phyloP scores from a whole-genome alignment of 2,329 filamentous ascomycete genomes.

The Stachybotrys chlorohalonatus region DNA sequence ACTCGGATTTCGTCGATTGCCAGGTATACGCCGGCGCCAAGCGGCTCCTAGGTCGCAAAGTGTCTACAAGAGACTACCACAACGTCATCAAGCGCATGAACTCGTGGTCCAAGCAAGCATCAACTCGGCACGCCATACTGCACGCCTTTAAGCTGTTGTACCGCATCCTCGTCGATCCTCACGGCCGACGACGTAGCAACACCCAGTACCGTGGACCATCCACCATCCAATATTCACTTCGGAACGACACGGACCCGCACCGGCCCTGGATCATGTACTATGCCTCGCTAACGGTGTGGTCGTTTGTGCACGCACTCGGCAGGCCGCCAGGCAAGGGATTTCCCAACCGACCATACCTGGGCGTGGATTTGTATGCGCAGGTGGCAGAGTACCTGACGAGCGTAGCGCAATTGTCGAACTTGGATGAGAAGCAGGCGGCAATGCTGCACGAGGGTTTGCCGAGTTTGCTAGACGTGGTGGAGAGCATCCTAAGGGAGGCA shows the following conservation, averaged over 20 bases:
- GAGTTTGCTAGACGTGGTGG: conserved; percentile 34
- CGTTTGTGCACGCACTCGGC: conserved; percentile 72
- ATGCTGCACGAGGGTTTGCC: conserved; percentile 51
- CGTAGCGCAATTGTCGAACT: conserved; percentile 59
- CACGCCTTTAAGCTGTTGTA: conserved; percentile 76
- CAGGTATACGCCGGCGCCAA: conserved; percentile 80
- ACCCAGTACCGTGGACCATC: conserved; percentile 20
- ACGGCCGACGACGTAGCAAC: conserved; percentile 15
- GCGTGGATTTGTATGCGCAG: conserved; percentile 21
- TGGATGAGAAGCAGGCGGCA: conserved; percentile 58
- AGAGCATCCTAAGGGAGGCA: conserved; percentile 31
- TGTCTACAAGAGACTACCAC: conserved; percentile 65
- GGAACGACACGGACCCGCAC: conserved; percentile 73
- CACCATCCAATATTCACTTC: conserved; percentile 55
- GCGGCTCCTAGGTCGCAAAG: conserved; percentile 66
- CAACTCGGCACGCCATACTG: conserved; percentile 73
- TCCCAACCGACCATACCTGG: conserved; percentile 37
- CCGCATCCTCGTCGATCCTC: conserved; percentile 58
- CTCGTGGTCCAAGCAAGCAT: conserved; percentile 64
- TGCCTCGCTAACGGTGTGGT: conserved; percentile 77
- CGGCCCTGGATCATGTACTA: conserved; percentile 89
- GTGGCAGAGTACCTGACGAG: conserved; percentile 43
- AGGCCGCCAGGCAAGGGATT: conserved; percentile 36
- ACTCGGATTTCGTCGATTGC: conserved; percentile 82
- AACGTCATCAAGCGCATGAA: conserved; percentile 69